Percentiles rank a stretch among this genome's conserved stretches.
Evolutionary conservation across 768 basidiomycete species (phyloP).

Genomic region (Naematelia aurantialba): DNA sequence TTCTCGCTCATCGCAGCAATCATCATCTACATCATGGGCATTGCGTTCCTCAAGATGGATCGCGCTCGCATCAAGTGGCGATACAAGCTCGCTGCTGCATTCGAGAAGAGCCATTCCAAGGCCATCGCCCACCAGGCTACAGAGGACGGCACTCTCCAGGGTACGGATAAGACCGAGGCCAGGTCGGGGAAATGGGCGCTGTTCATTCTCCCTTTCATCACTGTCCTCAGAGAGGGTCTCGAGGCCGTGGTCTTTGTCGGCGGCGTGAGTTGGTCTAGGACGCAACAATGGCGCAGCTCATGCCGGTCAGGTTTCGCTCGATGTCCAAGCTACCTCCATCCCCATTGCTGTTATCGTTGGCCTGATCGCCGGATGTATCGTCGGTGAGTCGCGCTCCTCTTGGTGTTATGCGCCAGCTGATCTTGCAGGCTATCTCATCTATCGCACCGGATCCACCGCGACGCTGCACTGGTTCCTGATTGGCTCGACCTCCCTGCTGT

Average conservation of each 20-base stretch:
- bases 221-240: conserved; percentile 88
- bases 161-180: conserved; percentile 48
- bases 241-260: conserved; percentile 93
- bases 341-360: conserved; percentile 88
- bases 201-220: conserved; percentile 83
- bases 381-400: conserved; percentile 54
- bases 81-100: conserved; percentile 76
- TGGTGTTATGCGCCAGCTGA: conserved; percentile 6
- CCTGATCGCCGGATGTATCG: conserved; percentile 67
- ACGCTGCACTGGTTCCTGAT: conserved; percentile 83
- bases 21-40: conserved; percentile 88
- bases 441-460: conserved; percentile 51
- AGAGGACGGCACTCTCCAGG: conserved; percentile 24
- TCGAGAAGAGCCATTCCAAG: conserved; percentile 52
- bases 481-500: conserved; percentile 82
- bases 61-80: conserved; percentile 92
- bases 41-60: conserved; percentile 94
- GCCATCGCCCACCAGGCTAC: conserved; percentile 16
- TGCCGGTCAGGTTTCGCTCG: conserved; percentile 62
- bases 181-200: conserved; percentile 72
- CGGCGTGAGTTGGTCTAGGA: conserved; percentile 55
- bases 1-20: conserved; percentile 53
- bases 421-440: conserved; percentile 41
- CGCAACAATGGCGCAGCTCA: background rate
- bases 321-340: conserved; percentile 73